Conservation (phyloP, 2,329 filamentous ascomycete genomes). For the Penicillium crustosum region DNA sequence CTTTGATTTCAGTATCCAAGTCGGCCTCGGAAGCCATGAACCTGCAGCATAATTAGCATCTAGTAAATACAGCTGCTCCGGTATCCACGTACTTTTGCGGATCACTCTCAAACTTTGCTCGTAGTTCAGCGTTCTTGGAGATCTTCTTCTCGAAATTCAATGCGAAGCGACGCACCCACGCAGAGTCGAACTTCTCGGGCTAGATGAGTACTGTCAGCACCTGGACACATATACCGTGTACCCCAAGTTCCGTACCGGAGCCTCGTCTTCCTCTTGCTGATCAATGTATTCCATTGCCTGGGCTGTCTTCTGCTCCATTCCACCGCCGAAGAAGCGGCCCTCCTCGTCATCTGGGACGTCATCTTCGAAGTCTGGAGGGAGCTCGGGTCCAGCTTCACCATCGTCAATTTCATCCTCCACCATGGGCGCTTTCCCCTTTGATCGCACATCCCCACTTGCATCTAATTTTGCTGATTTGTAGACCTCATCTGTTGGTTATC, state of each 20-base stretch:
- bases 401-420: conserved; percentile 51
- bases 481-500: conserved; percentile 50
- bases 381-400: conserved; percentile 53
- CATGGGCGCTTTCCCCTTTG: conserved; percentile 45
- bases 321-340: conserved; percentile 92
- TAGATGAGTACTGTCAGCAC: conserved; percentile 27
- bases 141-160: conserved; percentile 88
- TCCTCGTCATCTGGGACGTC: conserved; percentile 76
- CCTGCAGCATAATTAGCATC: conserved; percentile 31
- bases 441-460: conserved; percentile 51
- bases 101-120: conserved; percentile 78
- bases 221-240: background rate
- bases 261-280: conserved; percentile 57
- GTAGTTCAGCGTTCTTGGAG: conserved; percentile 82
- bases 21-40: conserved; percentile 86
- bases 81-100: conserved; percentile 62
- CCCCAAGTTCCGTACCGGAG: conserved; percentile 35
- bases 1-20: conserved; percentile 83
- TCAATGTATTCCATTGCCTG: conserved; percentile 89
- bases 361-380: conserved; percentile 58
- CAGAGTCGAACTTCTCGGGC: conserved; percentile 74
- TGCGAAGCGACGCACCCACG: conserved; percentile 80
- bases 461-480: conserved; percentile 62
- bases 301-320: conserved; percentile 76
- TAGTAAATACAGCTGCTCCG: background rate